Base-by-base conservation (phyloP, 2,329 filamentous ascomycete genomes). In the Ceratocystis variospora region DNA sequence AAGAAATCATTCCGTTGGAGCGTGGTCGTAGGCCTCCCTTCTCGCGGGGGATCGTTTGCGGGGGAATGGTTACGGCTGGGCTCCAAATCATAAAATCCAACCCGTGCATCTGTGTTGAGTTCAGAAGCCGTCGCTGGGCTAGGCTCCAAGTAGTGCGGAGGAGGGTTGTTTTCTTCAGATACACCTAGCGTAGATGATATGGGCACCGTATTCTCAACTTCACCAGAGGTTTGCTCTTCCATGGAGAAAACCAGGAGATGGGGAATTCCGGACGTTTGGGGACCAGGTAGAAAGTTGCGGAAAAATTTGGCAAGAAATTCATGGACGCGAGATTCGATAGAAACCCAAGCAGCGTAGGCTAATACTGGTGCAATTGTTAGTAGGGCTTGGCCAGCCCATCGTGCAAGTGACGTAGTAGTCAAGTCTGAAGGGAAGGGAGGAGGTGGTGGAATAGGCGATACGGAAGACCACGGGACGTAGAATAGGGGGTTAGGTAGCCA, bases 391-490 rank as follows among this genome's bases (percentile, higher is more conserved):
- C 77, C 77, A 0, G 75, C 19, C 80, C 81, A 85, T 28, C 71
- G 69, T 1, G 75, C 66, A 3, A 83, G 55, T 15, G 77, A 77
- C 3, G 72, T 68, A 2, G 72, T 65, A 8, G 73, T 76, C 19
- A 80, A 71, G 2, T 76, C 75, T 3, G 73, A 68, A 0, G 77
- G 76, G 0, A 76, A 73, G 1, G 79, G 77, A 1, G 80, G 81
- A 0, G 79, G 72, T 0, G 79, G 72, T 1, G 75, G 72, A 33
- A 83, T 79, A 0, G 80, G 81, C 0, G 82, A 84, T 12, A 77
- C 73, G 6, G 74, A 70, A 12, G 80, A 79, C 61, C 83, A 84
- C 0, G 83, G 82, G 19, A 85, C 71, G 69, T 84, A 84, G 71
- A 79, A 85, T 4, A 72, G 75, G 46, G 74, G 74, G 6, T 71